Conservation (phyloP, 306 rosid species). For the Pyrus betulifolia region DNA sequence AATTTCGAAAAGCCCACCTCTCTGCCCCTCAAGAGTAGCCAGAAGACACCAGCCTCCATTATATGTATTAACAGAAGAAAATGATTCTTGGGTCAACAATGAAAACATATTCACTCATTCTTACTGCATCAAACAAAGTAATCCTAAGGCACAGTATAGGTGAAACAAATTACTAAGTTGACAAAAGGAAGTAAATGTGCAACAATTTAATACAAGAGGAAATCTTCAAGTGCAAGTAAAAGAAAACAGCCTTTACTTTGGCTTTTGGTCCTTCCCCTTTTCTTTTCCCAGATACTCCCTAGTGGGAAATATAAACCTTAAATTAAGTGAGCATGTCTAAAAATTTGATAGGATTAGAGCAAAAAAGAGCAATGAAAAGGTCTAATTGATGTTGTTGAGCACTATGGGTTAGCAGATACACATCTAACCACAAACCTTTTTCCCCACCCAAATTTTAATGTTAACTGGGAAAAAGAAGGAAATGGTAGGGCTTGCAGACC, state of each 20-base stretch:
- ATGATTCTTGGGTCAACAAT: slow-evolving; percentile 1
- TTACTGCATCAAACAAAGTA: neutral
- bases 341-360: slow-evolving; percentile 24
- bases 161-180: neutral
- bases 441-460: slow-evolving; percentile 1
- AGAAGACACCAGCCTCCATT: slow-evolving; percentile 18
- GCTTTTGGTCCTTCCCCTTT: slow-evolving; percentile 10
- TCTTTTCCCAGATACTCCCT: slow-evolving; percentile 19
- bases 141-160: slow-evolving; percentile 2
- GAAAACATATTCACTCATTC: neutral
- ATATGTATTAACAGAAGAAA: neutral
- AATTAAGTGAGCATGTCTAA: slow-evolving; percentile 23
- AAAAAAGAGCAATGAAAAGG: slow-evolving; percentile 8
- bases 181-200: neutral
- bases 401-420: slow-evolving; percentile 6
- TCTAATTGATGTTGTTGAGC: slow-evolving; percentile 23
- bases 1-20: slow-evolving; percentile 31
- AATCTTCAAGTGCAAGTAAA: slow-evolving; percentile 14
- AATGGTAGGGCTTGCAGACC: neutral
- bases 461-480: neutral
- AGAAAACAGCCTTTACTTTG: slow-evolving; percentile 37
- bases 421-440: neutral
- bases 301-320: slow-evolving; percentile 22
- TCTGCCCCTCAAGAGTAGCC: slow-evolving; percentile 23
- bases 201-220: slow-evolving; percentile 12